Evolutionary conservation across 2,329 filamentous ascomycete genomes (phyloP), one percentile per base, ranked within the genome.

Genomic region (Diplodia mutila): DNA sequence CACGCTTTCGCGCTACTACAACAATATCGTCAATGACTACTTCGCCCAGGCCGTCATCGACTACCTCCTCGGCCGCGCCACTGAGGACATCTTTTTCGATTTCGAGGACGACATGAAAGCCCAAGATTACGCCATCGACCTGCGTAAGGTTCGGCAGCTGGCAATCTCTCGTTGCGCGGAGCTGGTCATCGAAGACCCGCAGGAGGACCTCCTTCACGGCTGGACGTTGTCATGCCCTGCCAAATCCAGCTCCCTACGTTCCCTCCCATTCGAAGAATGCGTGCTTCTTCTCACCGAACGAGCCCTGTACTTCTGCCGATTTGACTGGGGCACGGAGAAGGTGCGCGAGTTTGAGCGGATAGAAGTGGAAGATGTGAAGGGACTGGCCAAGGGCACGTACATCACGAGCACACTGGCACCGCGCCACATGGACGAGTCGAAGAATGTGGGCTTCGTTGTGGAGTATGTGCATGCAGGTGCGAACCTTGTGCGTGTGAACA

Each of bases 41-140:
- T 98, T 98, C 79, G 91, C 94, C 25, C 95, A 99, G 77, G 92
- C 93, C 0, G 92, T 92, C 61, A 97, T 99, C 71, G 95, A 99
- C 77, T 98, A 95, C 75, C 86, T 97, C 4, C 86, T 98, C 0
- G 95, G 95, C 23, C 95, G 95, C 72, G 92, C 96, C 12, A 93
- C 90, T 0, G 90, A 89, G 1, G 84, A 89, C 18, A 91, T 97
- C 2, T 98, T 98, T 75, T 91, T 94, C 67, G 95, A 99, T 72
- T 99, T 99, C 70, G 93, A 97, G 75, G 89, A 90, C 18, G 91
- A 94, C 72, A 93, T 99, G 88, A 96, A 94, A 87, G 94, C 90
- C 52, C 91, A 92, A 54, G 95, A 99, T 75, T 94, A 94, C 16
- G 93, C 93, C 0, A 88, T 98, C 16, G 97, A 94, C 1, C 88